These are phyloP conservation scores for Hibiscus syriacus DNA, from an alignment of 345 rosid genomes.

Conservation along the genomic window DNA sequence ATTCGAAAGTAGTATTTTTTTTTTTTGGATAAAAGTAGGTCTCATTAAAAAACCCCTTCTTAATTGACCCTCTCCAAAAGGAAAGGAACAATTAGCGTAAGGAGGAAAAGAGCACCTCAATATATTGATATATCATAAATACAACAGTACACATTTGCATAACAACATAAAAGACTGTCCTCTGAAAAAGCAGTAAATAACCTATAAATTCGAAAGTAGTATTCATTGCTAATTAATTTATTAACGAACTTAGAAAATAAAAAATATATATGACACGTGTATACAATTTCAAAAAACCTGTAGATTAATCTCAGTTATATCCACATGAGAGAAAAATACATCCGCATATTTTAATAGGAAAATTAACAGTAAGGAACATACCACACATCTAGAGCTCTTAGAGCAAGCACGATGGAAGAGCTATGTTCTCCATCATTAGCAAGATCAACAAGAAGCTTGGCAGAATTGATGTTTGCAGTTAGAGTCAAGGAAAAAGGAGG, in stretches of 20 bases:
- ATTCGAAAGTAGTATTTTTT: no score
- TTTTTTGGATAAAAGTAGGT: no score
- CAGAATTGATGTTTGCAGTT: conserved; percentile 37
- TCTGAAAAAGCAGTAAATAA: no score
- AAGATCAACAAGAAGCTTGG: conserved; percentile 50
- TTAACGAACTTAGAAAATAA: background rate
- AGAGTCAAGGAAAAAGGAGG: conserved; percentile 42
- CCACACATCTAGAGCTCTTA: conserved; percentile 47
- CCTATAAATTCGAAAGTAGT: no score
- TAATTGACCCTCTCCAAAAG: no score
- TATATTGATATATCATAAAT: no score
- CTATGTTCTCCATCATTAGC: conserved; percentile 60
- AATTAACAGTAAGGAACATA: conserved; percentile 20
- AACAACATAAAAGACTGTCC: no score
- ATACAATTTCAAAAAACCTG: background rate
- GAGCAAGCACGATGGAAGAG: conserved; percentile 37
- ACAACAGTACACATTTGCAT: no score
- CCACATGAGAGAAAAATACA: conserved; percentile 4
- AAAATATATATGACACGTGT: background rate
- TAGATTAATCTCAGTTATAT: background rate
- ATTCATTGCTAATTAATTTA: no score
- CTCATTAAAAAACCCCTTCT: no score
- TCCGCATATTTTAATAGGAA: conserved; percentile 7
- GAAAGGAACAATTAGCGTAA: no score
- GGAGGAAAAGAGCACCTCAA: no score